Evolutionary conservation across 177 flowering plant genomes (phyloP), one percentile per base, ranked within the genome.

Genomic region (Vitis hybrid): DNA sequence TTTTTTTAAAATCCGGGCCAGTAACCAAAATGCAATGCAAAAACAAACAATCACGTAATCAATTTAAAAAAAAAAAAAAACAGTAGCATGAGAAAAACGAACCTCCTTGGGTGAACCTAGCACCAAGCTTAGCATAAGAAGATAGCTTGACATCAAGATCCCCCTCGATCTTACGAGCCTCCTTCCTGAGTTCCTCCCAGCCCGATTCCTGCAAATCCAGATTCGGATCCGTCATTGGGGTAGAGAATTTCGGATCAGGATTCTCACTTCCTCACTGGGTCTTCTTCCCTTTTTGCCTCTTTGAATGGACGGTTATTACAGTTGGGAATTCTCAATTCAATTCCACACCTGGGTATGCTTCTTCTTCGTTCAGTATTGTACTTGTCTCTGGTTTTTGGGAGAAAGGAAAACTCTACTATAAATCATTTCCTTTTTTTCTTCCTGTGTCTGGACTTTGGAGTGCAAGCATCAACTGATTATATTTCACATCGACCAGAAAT

Each of bases 61-160:
- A 19, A 54, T 60, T 3, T 23, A 58, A 14, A 23, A 60, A 34
- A 23, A 30, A 50, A 4, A 49, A 2, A 63, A 59, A 54, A 49
- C 15, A 12, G 54, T 3, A 55, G 39, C 8, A 11, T 32, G 51
- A 62, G 55, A 59, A 56, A 64, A 50, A 13, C 15, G 13, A 30
- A 80, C 92, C 88, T 79, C 90, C 95, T 77, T 91, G 97, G 12
- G 90, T 82, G 85, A 87, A 87, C 51, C 95, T 77, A 30, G 93
- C 80, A 26, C 97, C 92, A 66, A 94, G 93, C 78, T 92, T 94
- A 34, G 91, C 97, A 69, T 94, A 94, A 19, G 98, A 94, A 75
- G 94, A 90, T 74, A 94, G 94, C 83, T 92, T 94, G 56, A 89
- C 97, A 56, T 94, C 98, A 69, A 92, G 91, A 92, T 94, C 97